Evolutionary conservation across 306 rosid species (phyloP), one percentile per base, ranked within the genome.

Genomic region (Senna siamea): DNA sequence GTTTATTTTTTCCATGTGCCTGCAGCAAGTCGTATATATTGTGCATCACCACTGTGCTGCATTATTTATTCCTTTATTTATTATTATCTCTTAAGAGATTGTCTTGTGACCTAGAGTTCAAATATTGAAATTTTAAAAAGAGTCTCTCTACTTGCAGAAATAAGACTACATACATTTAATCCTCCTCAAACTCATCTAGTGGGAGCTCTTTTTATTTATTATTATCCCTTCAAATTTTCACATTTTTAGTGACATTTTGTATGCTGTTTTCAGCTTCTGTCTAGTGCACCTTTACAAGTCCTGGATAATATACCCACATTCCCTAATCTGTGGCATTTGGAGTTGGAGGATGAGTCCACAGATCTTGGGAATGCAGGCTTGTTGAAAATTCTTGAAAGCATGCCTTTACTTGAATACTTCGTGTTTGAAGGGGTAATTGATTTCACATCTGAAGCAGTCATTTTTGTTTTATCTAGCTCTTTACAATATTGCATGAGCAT

Each of bases 351-450:
- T 7, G 19, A 50, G 1, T 5, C 9, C 17, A 6, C 23, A n/a
- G 55, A 50, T 50, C 22, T 48, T 15, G 5, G 23, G 6, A 50
- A 17, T 17, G 11, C 1, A 50, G 23, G 2, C 23, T 50, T 76
- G 51, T 32, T 44, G 4, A 66, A 43, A 38, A 66, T 76, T 34
- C 79, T 76, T 14, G 28, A 51, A 15, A 76, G 46, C 38, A 12
- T 18, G 6, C 79, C 79, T 3, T 13, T 17, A 7, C 79, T 76
- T 44, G 68, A 76, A 66, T 4, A 9, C 18, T 38, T 66, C 5
- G 9, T 3, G 6, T 55, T 76, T 20, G 4, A 15, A 3, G 18
- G 40, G 66, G 79, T 76, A 66, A 75, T n/a, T n/a, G 3, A 3
- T 40, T 54, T 43, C 55, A 44, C 48, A 65, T 17, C 44, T 17